Conservation (phyloP, 768 basidiomycete species). For the Boletus rex-veris region DNA sequence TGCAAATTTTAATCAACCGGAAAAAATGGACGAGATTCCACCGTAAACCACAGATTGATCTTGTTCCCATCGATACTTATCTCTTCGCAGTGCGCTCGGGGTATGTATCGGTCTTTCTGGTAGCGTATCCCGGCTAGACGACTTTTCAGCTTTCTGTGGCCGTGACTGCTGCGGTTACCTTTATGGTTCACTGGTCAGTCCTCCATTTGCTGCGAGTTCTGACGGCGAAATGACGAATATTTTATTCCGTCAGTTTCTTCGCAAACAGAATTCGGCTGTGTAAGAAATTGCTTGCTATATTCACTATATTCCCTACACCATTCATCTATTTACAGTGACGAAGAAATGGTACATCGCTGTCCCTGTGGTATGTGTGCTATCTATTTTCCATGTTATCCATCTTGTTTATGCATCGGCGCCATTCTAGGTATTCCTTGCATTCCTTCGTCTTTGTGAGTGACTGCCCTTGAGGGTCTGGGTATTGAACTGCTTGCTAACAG, state of each 20-base stretch:
- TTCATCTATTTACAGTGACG: conserved; percentile 23
- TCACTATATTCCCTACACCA: background rate
- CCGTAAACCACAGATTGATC: conserved; percentile 11
- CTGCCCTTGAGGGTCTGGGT: background rate
- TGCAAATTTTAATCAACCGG: conserved; percentile 20
- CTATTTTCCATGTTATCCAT: background rate
- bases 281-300: conserved; percentile 6
- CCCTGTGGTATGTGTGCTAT: conserved; percentile 21
- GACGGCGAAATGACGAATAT: background rate
- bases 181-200: conserved; percentile 32
- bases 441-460: conserved; percentile 32
- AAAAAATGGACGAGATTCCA: conserved; percentile 29
- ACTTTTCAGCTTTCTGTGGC: conserved; percentile 30
- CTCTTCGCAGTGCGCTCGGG: conserved; percentile 22
- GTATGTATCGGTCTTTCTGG: conserved; percentile 7
- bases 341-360: conserved; percentile 32
- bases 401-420: background rate
- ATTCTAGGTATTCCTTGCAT: conserved; percentile 28
- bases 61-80: background rate
- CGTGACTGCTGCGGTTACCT: conserved; percentile 28
- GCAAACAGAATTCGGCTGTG: conserved; percentile 33
- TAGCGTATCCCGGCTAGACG: background rate
- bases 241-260: conserved; percentile 22
- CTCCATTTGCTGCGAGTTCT: too few species aligned
- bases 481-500: conserved; percentile 3